These are phyloP conservation scores for Dunaliella primolecta DNA, from an alignment of 139 green algal genomes.

Conservation along the genomic window DNA sequence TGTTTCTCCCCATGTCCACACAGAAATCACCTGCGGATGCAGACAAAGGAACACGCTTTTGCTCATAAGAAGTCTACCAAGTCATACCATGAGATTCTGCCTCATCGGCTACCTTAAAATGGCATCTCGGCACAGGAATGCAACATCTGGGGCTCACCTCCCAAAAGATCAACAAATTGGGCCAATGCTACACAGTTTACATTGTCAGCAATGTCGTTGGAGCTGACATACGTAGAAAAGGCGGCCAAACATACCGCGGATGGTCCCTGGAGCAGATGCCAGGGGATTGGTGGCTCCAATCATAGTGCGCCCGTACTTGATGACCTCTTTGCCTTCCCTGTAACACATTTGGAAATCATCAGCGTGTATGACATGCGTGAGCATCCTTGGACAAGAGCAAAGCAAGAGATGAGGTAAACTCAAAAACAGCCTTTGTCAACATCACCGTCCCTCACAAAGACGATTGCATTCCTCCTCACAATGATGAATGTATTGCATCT, in stretches of 20 bases:
- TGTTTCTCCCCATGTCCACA: too few species aligned
- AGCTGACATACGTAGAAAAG: constrained; percentile 24
- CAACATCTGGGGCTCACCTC: not conserved
- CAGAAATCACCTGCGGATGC: too few species aligned
- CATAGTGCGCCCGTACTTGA: constrained; percentile 69
- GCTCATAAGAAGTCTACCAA: not conserved
- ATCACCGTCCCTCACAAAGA: not conserved
- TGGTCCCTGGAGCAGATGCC: constrained; percentile 68
- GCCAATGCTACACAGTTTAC: not conserved
- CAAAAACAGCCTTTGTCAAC: not conserved
- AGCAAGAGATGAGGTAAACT: not conserved
- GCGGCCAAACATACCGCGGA: constrained; percentile 72
- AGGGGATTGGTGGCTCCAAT: constrained; percentile 80
- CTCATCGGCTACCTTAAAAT: not conserved
- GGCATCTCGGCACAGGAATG: not conserved
- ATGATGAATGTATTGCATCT: not conserved
- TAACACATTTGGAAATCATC: not conserved
- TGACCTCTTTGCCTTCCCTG: constrained; percentile 65
- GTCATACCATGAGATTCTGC: not conserved
- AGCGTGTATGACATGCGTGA: not conserved
- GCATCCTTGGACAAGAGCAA: not conserved
- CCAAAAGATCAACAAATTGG: not conserved
- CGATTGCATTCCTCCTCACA: not conserved
- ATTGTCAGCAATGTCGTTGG: constrained; percentile 72
- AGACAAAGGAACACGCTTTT: too few species aligned